Base-by-base conservation (phyloP, 257 asterid genomes). In the Buddleja alternifolia region DNA sequence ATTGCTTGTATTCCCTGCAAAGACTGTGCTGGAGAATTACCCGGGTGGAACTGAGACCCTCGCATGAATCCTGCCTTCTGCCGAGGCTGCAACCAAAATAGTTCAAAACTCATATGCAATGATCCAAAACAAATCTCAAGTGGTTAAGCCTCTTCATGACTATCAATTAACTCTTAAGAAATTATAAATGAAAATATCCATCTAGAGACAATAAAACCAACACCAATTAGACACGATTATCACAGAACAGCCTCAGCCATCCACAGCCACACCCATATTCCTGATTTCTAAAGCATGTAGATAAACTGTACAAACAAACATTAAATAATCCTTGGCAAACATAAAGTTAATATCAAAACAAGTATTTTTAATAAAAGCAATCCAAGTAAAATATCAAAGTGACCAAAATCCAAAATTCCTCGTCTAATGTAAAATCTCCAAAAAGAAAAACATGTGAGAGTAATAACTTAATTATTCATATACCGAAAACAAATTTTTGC, bases 11-110 rank as follows among this genome's bases (percentile, higher is more conserved):
- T n/a, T n/a, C n/a, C n/a, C n/a, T n/a, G 89, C 78, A 90, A 78
- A 15, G 94, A 79, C 81, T 88, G 96, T 36, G 91, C 99, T 50
- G 93, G 77, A 75, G 94, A 72, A 82, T 79, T 91, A 60, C 95
- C 90, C 1, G 87, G 76, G 70, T 86, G 93, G 69, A 84, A 83
- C 82, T 90, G 99, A 52, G 90, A 83, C 66, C 95, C 95, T 80
- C 80, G 96, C 83, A 83, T 73, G 60, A 87, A 79, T 53, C 86
- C 90, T 3, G 92, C 83, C 83, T 91, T 88, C 77, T 86, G 95
- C 39, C 95, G 85, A 12, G 94, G 96, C 96, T 94, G 87, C 91
- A 85, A 32, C 65, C 34, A 76, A 58, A n/a, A 77, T 44, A n/a
- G 50, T 47, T 80, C 54, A 81, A 78, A 71, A 70, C n/a, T 41